These are phyloP conservation scores for Achlya hypogyna DNA, from an alignment of 352 stramenopile species.

Conservation along the genomic window DNA sequence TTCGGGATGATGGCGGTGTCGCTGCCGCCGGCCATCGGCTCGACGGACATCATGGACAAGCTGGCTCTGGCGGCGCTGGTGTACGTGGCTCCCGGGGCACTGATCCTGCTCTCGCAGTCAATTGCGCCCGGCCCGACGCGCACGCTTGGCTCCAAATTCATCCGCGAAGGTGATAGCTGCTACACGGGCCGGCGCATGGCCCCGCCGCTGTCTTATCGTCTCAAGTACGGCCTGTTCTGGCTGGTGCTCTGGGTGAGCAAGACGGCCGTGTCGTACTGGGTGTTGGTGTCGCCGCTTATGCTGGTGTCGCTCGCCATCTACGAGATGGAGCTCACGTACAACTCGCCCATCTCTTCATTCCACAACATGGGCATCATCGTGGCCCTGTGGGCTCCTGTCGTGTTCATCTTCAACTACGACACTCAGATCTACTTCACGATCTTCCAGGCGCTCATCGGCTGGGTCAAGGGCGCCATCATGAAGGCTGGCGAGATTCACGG, in stretches of 20 bases:
- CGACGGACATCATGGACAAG: constrained; percentile 25
- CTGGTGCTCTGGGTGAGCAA: constrained; percentile 47
- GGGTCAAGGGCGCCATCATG: constrained; percentile 59
- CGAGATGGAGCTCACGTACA: constrained; percentile 55
- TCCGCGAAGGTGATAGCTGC: constrained; percentile 58
- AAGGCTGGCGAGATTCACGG: constrained; percentile 65
- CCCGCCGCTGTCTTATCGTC: constrained; percentile 39
- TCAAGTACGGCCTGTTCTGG: constrained; percentile 67
- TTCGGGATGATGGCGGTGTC: constrained; percentile 42
- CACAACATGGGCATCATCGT: constrained; percentile 65
- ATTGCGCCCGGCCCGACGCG: constrained; percentile 26
- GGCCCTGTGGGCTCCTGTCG: constrained; percentile 51
- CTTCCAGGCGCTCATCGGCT: constrained; percentile 53
- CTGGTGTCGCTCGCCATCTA: constrained; percentile 62
- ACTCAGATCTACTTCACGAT: constrained; percentile 78
- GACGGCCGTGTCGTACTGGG: constrained; percentile 51
- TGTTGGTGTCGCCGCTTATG: constrained; percentile 53
- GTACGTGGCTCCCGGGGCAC: constrained; percentile 38
- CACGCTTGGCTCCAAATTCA: constrained; percentile 60
- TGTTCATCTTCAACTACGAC: constrained; percentile 72
- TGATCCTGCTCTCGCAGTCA: constrained; percentile 48
- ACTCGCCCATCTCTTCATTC: constrained; percentile 60
- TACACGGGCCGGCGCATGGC: constrained; percentile 62
- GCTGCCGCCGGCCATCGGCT: constrained; percentile 23
- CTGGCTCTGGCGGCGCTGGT: constrained; percentile 33